These are phyloP conservation scores for Aspergillus sclerotialis DNA, from an alignment of 2,329 filamentous ascomycete genomes.

Conservation along the genomic window DNA sequence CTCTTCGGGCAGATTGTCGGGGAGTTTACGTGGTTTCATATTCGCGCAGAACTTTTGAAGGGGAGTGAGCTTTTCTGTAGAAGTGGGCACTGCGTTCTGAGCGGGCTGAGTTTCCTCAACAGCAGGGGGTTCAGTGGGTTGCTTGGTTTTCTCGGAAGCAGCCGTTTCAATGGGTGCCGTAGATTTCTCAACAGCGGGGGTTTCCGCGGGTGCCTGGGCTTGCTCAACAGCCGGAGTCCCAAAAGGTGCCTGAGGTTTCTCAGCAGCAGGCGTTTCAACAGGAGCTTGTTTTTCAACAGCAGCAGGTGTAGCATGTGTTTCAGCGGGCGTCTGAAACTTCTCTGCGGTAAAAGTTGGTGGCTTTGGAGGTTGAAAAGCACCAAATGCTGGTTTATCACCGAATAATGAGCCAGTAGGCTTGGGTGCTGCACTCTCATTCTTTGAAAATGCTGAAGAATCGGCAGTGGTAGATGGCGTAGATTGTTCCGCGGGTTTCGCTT, in stretches of 20 bases:
- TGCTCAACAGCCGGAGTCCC: too few species aligned
- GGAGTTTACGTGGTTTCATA: constrained; percentile 12
- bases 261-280: constrained; percentile 12
- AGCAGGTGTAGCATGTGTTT: too few species aligned
- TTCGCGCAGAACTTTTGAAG: constrained; percentile 6
- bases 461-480: constrained; percentile 7
- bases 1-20: constrained; percentile 11
- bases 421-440: constrained; percentile 7
- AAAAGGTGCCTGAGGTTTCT: too few species aligned
- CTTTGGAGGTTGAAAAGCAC: constrained; percentile 10
- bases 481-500: too few species aligned
- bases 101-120: neutral
- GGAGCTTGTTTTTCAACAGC: constrained; percentile 10
- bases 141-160: neutral
- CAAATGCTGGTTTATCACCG: constrained; percentile 1
- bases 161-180: neutral
- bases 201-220: neutral
- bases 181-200: neutral
- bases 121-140: too few species aligned
- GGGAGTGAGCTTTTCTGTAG: too few species aligned
- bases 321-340: too few species aligned
- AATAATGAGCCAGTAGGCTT: constrained; percentile 8
- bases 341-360: too few species aligned
- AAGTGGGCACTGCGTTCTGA: neutral
- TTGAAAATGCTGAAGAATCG: constrained; percentile 13